Conservation (phyloP, 768 basidiomycete species). For the Trametes coccinea region DNA sequence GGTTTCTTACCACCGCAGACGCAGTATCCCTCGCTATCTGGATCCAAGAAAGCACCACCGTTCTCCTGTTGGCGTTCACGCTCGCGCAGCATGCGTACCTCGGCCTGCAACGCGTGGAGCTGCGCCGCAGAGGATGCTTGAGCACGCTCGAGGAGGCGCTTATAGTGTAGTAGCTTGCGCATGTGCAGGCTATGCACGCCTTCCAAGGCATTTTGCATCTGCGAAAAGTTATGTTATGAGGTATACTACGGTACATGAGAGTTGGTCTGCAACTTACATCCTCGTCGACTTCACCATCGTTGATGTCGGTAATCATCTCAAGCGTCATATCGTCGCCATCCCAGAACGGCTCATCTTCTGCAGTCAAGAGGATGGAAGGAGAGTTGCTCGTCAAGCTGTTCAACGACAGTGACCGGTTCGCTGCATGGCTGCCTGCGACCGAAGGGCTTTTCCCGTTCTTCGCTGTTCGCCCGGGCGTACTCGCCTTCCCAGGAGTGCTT, state of each 20-base stretch:
- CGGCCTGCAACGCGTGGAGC: conserved; percentile 82
- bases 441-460: conserved; percentile 27
- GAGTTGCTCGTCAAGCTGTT: conserved; percentile 27
- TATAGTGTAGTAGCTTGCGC: conserved; percentile 68
- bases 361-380: conserved; percentile 31
- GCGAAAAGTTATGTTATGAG: not conserved
- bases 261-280: conserved; percentile 45
- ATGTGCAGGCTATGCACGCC: conserved; percentile 44
- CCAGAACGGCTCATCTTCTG: conserved; percentile 38
- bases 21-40: conserved; percentile 37
- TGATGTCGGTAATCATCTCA: conserved; percentile 72
- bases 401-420: conserved; percentile 18
- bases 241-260: not conserved
- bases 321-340: conserved; percentile 62
- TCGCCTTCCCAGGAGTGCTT: conserved; percentile 21
- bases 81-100: conserved; percentile 65
- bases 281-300: conserved; percentile 75
- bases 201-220: conserved; percentile 49
- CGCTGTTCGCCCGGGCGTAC: conserved; percentile 13
- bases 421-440: conserved; percentile 2
- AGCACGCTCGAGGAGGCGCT: conserved; percentile 76
- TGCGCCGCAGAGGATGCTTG: conserved; percentile 81
- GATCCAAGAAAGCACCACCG: conserved; percentile 21
- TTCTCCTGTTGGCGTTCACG: conserved; percentile 34
- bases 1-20: conserved; percentile 61